Conservation (phyloP, 2,329 filamentous ascomycete species). For the Talaromyces sp. region DNA sequence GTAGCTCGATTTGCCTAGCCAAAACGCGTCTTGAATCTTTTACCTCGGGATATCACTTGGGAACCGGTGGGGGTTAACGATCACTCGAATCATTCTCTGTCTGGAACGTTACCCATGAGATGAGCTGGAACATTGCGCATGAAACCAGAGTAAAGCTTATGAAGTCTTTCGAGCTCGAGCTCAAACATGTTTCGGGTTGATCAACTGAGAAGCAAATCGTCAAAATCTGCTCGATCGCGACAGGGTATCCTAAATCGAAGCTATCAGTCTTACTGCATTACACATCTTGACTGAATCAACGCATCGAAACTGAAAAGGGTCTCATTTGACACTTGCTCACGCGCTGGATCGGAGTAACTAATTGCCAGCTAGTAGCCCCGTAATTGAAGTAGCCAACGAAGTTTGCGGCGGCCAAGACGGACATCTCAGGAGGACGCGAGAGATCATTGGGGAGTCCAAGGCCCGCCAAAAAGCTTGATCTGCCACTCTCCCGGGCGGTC, state of each 20-base stretch:
- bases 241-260: not conserved
- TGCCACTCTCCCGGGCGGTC: conserved; percentile 13
- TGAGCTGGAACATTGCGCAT: not conserved
- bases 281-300: not conserved
- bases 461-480: conserved; percentile 20
- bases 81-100: not conserved
- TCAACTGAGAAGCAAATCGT: not conserved
- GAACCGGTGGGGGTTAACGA: not conserved
- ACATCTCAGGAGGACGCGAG: conserved; percentile 2
- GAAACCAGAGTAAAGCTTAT: not conserved
- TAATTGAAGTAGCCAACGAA: not conserved
- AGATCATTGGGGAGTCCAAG: conserved; percentile 17
- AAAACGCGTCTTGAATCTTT: not conserved
- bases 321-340: not conserved
- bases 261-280: not conserved
- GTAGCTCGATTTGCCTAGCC: not conserved
- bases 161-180: not conserved
- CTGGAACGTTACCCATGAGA: not conserved
- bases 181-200: not conserved
- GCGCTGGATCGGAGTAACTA: not conserved
- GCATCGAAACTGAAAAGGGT: not conserved
- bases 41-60: not conserved
- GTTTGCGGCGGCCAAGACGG: conserved; percentile 13
- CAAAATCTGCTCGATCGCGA: not conserved
- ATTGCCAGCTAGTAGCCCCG: conserved; percentile 4